A percentile compares a stretch with the other conserved stretches of the same genome.
Evolutionary conservation across 371 early-diverging fungal genomes (phyloP).

Genomic region (Phascolomyces articulosus): DNA sequence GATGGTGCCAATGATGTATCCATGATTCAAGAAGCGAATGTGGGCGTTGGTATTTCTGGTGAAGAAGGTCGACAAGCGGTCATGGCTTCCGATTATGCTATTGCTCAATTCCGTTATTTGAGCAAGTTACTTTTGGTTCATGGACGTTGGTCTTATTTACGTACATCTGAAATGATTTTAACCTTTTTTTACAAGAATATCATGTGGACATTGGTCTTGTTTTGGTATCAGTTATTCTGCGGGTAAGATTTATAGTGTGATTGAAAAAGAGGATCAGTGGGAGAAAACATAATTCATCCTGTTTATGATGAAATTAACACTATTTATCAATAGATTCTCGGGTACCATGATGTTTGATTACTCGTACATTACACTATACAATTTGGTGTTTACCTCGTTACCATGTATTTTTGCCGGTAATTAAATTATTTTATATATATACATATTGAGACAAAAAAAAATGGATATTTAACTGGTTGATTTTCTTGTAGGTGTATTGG

Average conservation of each 20-base stretch:
- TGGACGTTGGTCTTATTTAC: constrained; percentile 84
- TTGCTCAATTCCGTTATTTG: constrained; percentile 83
- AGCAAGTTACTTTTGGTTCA: constrained; percentile 78
- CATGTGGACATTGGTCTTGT: constrained; percentile 77
- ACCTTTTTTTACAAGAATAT: constrained; percentile 84
- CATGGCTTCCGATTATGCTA: constrained; percentile 89
- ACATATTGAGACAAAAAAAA: no score
- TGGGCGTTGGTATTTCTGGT: constrained; percentile 92
- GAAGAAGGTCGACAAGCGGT: constrained; percentile 94
- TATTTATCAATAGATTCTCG: constrained; percentile 34
- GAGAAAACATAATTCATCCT: no score
- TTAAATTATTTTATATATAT: background rate
- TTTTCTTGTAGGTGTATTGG: constrained; percentile 66
- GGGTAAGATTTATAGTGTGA: no score
- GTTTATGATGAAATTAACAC: no score
- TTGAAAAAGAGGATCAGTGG: no score
- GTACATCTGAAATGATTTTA: constrained; percentile 78
- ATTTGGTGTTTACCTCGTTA: constrained; percentile 76
- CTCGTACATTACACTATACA: constrained; percentile 77
- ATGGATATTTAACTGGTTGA: background rate
- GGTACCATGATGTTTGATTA: constrained; percentile 82
- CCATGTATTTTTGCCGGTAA: constrained; percentile 67
- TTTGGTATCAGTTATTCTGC: constrained; percentile 82
- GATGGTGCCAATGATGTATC: constrained; percentile 95
- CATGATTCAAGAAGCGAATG: constrained; percentile 92